Percentiles rank a stretch among this genome's conserved stretches.
These are phyloP conservation scores for Eurotiales sp. DNA, from an alignment of 2,329 filamentous ascomycete species.

Conservation along the genomic window DNA sequence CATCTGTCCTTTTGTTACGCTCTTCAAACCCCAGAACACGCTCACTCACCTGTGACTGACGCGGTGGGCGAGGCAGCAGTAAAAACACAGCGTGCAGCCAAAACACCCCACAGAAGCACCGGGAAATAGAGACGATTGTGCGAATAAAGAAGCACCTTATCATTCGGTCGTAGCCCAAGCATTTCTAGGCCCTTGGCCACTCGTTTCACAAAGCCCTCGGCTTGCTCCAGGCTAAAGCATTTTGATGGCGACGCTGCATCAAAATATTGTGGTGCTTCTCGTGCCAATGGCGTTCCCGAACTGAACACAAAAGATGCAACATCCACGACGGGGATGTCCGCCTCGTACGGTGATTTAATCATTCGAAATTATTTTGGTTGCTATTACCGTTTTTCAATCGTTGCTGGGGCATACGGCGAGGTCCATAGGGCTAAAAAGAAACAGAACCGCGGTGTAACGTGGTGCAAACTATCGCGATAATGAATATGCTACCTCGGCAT, in stretches of 20 bases:
- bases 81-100: constrained; percentile 7
- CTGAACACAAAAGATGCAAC: constrained; percentile 14
- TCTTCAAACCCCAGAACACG: neutral
- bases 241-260: constrained; percentile 14
- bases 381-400: too few species aligned
- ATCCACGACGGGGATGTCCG: constrained; percentile 15
- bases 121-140: constrained; percentile 15
- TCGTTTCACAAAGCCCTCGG: constrained; percentile 12
- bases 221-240: constrained; percentile 15
- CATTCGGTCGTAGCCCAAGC: constrained; percentile 9
- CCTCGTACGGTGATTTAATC: constrained; percentile 11
- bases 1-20: neutral
- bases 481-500: too few species aligned
- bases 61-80: constrained; percentile 3
- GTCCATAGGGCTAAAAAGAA: too few species aligned
- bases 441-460: too few species aligned
- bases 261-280: constrained; percentile 16
- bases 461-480: too few species aligned
- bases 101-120: constrained; percentile 1
- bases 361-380: too few species aligned
- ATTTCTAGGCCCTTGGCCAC: constrained; percentile 12
- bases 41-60: constrained; percentile 10
- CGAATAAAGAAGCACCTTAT: constrained; percentile 15
- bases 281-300: constrained; percentile 6
- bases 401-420: too few species aligned